Conservation (phyloP, 345 rosid genomes). For the Eucalyptus curtisii region DNA sequence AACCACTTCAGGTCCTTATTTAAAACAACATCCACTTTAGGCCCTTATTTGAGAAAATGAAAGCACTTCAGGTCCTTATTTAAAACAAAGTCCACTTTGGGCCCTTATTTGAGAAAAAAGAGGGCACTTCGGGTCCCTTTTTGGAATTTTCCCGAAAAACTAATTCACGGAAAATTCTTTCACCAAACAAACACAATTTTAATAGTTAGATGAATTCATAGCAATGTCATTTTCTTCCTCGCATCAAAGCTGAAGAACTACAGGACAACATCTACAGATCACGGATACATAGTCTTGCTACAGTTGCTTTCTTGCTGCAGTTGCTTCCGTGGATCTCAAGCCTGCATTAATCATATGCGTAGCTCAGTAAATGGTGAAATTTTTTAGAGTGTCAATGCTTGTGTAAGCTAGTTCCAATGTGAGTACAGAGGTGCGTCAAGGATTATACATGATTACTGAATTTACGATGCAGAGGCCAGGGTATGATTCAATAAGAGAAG, state of each 20-base stretch:
- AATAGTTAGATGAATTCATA: neutral
- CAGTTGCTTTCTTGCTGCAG: neutral
- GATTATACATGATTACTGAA: neutral
- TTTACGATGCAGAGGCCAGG: neutral
- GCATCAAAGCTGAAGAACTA: neutral
- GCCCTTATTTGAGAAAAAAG: too few species aligned
- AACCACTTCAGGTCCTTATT: too few species aligned
- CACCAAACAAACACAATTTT: neutral
- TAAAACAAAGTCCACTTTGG: too few species aligned
- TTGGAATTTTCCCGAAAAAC: too few species aligned
- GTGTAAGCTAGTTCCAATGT: neutral
- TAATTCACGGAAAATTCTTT: too few species aligned
- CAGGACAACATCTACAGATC: neutral
- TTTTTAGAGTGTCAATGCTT: neutral
- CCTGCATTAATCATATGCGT: neutral
- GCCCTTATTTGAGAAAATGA: too few species aligned
- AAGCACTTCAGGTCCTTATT: too few species aligned
- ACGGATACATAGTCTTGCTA: neutral
- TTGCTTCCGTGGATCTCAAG: neutral
- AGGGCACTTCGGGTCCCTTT: too few species aligned
- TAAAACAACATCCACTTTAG: too few species aligned
- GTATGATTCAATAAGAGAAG: neutral
- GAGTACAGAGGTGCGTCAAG: neutral
- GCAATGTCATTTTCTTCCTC: neutral
- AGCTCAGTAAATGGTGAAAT: neutral